A percentile compares a stretch with the other conserved stretches of the same genome.
Conservation (phyloP, 306 rosid genomes). For the Casuarina glauca region DNA sequence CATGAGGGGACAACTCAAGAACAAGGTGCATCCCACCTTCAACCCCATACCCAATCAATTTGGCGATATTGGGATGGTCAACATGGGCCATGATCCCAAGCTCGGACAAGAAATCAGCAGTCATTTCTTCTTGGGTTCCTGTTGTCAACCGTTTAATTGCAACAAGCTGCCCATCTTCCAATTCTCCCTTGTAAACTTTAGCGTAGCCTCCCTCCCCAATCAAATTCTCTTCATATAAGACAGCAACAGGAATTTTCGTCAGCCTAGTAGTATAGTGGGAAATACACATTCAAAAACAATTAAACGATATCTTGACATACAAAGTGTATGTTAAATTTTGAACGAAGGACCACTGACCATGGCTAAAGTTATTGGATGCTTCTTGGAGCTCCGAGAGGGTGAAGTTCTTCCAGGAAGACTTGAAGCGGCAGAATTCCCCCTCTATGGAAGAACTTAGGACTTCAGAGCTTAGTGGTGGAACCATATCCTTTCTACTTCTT, state of each 20-base stretch:
- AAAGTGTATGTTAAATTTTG: constrained; percentile 11
- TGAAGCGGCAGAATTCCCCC: constrained; percentile 56
- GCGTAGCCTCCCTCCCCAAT: constrained; percentile 99
- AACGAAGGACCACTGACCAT: constrained; percentile 42
- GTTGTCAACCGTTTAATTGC: constrained; percentile 77
- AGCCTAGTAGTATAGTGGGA: constrained; percentile 25
- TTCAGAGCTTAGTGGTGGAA: constrained; percentile 54
- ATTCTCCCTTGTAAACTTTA: constrained; percentile 78
- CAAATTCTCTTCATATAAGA: constrained; percentile 56
- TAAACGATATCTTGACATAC: neutral
- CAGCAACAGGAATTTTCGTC: constrained; percentile 21
- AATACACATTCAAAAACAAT: neutral
- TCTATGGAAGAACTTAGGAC: constrained; percentile 45
- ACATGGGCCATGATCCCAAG: constrained; percentile 95
- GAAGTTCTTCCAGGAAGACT: constrained; percentile 83
- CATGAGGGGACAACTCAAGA: constrained; percentile 93
- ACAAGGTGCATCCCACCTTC: constrained; percentile 99
- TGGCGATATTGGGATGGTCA: constrained; percentile 92
- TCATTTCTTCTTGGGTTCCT: constrained; percentile 93
- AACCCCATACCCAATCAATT: constrained; percentile 90
- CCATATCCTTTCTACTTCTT: constrained; percentile 60
- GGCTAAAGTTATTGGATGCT: constrained; percentile 78
- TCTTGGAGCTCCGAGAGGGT: constrained; percentile 53
- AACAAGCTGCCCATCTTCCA: constrained; percentile 72
- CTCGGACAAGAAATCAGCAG: constrained; percentile 94